Conservation (phyloP, 345 rosid genomes). For the Camelina sativa region DNA sequence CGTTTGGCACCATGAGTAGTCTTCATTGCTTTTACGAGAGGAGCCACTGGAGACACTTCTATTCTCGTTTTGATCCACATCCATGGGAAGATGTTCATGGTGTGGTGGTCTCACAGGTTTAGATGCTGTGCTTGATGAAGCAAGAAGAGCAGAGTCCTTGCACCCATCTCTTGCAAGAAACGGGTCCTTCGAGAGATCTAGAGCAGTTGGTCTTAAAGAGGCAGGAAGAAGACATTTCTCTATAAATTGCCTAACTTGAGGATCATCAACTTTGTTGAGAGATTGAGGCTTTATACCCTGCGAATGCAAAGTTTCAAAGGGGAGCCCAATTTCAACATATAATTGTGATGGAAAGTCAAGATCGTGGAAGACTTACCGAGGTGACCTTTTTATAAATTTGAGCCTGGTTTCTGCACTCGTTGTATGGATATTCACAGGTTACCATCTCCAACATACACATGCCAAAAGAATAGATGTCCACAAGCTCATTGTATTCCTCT, state of each 20-base stretch:
- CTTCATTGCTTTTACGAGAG: conserved; percentile 45
- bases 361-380: conserved; percentile 50
- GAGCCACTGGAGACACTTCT: conserved; percentile 44
- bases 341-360: conserved; percentile 2
- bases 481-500: conserved; percentile 86
- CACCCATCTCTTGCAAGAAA: conserved; percentile 58
- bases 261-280: conserved; percentile 70
- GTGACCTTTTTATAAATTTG: conserved; percentile 84
- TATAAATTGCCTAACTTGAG: conserved; percentile 69
- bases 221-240: conserved; percentile 92
- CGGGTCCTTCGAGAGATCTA: conserved; percentile 74
- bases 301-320: conserved; percentile 39
- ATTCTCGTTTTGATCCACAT: conserved; percentile 52
- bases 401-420: conserved; percentile 78
- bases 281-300: conserved; percentile 83
- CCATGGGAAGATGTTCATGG: conserved; percentile 61
- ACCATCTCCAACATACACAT: conserved; percentile 96
- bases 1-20: conserved; percentile 42
- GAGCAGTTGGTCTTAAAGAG: conserved; percentile 63
- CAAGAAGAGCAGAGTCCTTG: conserved; percentile 48
- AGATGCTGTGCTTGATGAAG: conserved; percentile 39
- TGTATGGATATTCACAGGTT: conserved; percentile 81
- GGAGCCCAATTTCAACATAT: not conserved
- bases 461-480: conserved; percentile 87
- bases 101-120: conserved; percentile 41